Evolutionary conservation across 805 yeast species (phyloP), one percentile per base, ranked within the genome.

Genomic region (Suhomyces sp.): DNA sequence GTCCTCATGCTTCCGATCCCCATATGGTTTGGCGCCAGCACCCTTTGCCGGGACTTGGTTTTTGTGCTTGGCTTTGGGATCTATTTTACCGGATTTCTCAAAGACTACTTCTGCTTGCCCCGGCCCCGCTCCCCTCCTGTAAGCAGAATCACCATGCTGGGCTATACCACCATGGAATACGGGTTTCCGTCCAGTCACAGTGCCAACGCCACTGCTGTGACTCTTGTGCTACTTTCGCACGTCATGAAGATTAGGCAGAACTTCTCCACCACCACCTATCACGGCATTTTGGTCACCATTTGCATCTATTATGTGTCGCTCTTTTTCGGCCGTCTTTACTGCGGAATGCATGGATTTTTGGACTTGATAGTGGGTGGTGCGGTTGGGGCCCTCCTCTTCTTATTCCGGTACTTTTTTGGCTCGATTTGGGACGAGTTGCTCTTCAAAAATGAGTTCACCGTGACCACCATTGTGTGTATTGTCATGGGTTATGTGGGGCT

Each of bases 331-430:
- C 77, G 99, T 52, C 63, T 93, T 8, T 93, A 94, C 71, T 91
- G 97, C 67, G 99, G 99, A 3, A 93, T 93, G 99, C 99, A 94
- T 71, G 98, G 99, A 2, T 80, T 88, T 54, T 69, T 88, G 22
- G 99, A 94, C 66, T 76, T 94, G 2, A 48, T 71, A 0, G 65
- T 81, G 17, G 99, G 99, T 5, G 70, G 82, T 0, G 0, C 80
- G 0, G 71, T 90, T 15, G 99, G 99, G 0, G 47, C 72, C 0
- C 38, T 70, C 0, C 74, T 87, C 35, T 82, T 81, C 56, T 45
- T 75, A n/a, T 62, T 79, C 22, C 72, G 96, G 49, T 57, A 64
- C 44, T 55, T 60, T 5, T 64, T 67, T 22, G 77, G 82, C 1
- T 62, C 62, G 6, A 27, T 56, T 8, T 82, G 83, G 72, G 89